These are phyloP conservation scores for Phytophthora ramorum DNA, from an alignment of 352 stramenopile species.

Conservation along the genomic window DNA sequence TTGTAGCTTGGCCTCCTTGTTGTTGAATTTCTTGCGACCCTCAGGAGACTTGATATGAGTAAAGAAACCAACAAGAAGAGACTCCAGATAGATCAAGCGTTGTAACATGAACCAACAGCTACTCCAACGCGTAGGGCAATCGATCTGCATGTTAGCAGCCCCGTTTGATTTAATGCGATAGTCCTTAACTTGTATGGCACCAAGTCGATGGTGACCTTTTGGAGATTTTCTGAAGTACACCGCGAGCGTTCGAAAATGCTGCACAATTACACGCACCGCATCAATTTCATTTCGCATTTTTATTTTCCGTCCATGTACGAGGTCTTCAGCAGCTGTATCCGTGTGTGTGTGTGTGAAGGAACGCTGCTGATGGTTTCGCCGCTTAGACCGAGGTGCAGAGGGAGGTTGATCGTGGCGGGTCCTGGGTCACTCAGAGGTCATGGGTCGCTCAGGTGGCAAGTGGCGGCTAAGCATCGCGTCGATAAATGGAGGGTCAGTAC, in stretches of 20 bases:
- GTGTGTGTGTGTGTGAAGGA: no score
- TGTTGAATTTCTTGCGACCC: slow-evolving; percentile 3
- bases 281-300: background rate
- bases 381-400: background rate
- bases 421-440: no score
- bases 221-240: background rate
- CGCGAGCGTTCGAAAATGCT: background rate
- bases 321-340: no score
- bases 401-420: background rate
- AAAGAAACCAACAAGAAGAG: background rate
- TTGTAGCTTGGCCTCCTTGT: background rate
- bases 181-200: background rate
- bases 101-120: background rate
- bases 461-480: background rate
- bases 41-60: background rate
- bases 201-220: background rate
- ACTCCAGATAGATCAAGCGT: background rate
- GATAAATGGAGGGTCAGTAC: no score
- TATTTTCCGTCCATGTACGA: no score
- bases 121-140: background rate
- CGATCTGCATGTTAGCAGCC: background rate
- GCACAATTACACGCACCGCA: background rate
- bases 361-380: background rate
- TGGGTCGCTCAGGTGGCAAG: background rate
- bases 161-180: background rate